Conservation (phyloP, 306 rosid genomes). For the Arachis stenosperma region DNA sequence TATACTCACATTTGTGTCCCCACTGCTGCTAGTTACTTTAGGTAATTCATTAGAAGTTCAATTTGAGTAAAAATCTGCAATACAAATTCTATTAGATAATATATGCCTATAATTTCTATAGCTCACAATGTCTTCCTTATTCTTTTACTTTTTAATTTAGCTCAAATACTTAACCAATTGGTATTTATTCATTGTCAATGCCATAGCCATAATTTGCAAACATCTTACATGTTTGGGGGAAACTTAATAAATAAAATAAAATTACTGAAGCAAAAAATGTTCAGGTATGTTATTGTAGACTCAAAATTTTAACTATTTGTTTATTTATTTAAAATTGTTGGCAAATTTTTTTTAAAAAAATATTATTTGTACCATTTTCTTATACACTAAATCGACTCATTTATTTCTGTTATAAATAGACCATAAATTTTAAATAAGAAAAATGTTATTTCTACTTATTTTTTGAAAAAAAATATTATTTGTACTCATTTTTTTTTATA, state of each 20-base stretch:
- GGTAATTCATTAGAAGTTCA: constrained; percentile 18
- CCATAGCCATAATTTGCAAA: too few species aligned
- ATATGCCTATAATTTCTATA: neutral
- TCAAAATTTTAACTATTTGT: neutral
- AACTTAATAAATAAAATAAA: neutral
- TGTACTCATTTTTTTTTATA: too few species aligned
- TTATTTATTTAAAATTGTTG: constrained; percentile 5
- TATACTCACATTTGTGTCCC: constrained; percentile 36
- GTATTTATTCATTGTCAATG: too few species aligned
- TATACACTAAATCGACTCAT: too few species aligned
- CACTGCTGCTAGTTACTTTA: constrained; percentile 22
- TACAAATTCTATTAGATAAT: neutral
- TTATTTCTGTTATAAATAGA: too few species aligned
- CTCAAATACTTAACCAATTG: neutral
- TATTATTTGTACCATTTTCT: too few species aligned
- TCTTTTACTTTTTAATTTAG: neutral
- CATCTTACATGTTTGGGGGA: too few species aligned
- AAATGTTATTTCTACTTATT: too few species aligned
- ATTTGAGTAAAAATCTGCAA: constrained; percentile 38
- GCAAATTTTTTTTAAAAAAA: neutral
- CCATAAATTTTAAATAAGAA: too few species aligned
- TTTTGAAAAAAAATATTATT: neutral
- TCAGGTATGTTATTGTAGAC: neutral
- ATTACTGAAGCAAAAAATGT: constrained; percentile 1
- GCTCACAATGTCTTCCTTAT: neutral